Conservation (phyloP, 176 grass and related monocot genomes). For the Bolboschoenus planiculmis region DNA sequence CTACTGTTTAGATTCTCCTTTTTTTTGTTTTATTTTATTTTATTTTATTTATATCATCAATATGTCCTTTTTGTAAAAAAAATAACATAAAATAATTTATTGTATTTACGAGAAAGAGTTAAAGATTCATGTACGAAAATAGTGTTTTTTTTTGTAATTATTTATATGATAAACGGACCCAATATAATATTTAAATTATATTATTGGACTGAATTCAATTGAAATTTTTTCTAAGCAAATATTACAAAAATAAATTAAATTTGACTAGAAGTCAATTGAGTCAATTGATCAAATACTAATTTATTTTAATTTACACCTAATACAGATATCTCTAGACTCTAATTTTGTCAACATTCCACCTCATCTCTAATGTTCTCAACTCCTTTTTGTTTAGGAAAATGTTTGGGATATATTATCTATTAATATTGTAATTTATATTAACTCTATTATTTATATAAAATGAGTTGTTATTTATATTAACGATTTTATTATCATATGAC, state of each 20-base stretch:
- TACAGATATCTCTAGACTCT: too few species aligned
- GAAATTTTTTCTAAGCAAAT: neutral
- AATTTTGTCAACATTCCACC: neutral
- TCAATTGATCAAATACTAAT: neutral
- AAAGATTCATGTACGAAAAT: too few species aligned
- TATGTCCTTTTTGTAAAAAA: neutral
- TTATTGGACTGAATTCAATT: neutral
- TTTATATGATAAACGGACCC: too few species aligned
- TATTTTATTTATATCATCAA: too few species aligned
- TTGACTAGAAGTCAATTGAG: neutral
- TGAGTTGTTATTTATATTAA: too few species aligned
- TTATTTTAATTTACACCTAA: neutral
- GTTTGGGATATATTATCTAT: too few species aligned
- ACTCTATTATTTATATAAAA: too few species aligned
- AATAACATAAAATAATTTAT: neutral
- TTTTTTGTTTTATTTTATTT: neutral
- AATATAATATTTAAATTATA: too few species aligned
- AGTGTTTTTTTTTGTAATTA: too few species aligned
- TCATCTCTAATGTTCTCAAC: neutral
- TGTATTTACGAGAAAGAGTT: neutral
- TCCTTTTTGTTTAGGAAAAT: neutral
- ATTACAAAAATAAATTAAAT: neutral
- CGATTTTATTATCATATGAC: too few species aligned
- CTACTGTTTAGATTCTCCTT: neutral
- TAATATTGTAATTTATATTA: too few species aligned